A percentile compares a stretch with the other conserved stretches of the same genome.
phyloP scores from a whole-genome alignment of 345 rosid genomes.

The Acer yangbiense region DNA sequence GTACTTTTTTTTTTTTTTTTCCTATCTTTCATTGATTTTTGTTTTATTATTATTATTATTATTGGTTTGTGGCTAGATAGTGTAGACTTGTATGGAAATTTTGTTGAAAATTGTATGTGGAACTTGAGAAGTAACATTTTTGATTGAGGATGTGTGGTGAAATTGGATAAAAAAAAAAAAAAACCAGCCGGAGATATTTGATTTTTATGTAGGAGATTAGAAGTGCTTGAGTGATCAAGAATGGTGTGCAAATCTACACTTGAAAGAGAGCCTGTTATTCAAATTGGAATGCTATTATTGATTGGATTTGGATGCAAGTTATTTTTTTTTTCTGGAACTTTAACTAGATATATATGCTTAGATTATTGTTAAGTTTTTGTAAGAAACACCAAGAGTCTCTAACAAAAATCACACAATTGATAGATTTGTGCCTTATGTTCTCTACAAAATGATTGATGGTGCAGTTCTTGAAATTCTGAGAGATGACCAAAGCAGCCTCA shows the following conservation, averaged over 20 bases:
- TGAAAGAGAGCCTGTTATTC: not conserved
- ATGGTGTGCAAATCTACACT: not conserved
- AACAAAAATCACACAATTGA: not conserved
- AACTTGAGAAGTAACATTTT: not conserved
- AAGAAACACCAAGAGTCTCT: not conserved
- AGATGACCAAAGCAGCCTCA: too few relatives aligned
- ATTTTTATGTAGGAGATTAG: not conserved
- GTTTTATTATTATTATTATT: not conserved
- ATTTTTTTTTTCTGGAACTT: not conserved
- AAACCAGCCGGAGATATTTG: not conserved
- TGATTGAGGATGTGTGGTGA: not conserved
- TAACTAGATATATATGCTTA: not conserved
- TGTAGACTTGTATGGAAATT: not conserved
- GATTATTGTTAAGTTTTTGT: not conserved
- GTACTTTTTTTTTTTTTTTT: conserved; percentile 44
- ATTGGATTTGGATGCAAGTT: not conserved
- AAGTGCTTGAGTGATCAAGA: not conserved
- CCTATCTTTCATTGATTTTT: not conserved
- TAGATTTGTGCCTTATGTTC: not conserved
- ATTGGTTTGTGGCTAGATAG: not conserved
- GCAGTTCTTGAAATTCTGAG: not conserved
- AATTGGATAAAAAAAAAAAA: not conserved
- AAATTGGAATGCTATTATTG: not conserved
- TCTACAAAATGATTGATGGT: not conserved
- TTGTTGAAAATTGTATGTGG: not conserved